These are phyloP conservation scores for Cyamopsis tetragonoloba DNA, from an alignment of 306 rosid species.

Conservation along the genomic window DNA sequence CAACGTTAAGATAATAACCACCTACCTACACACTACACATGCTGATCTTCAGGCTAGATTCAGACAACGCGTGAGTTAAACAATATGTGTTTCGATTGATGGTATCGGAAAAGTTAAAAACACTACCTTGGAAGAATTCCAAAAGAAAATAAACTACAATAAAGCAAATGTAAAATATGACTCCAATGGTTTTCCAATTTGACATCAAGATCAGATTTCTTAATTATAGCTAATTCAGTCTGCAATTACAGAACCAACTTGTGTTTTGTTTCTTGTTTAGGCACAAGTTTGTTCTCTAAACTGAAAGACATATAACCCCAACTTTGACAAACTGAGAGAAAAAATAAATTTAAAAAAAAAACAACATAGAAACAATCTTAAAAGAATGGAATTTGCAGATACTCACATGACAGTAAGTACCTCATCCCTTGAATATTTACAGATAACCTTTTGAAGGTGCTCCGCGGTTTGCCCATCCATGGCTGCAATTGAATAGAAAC, in stretches of 20 bases:
- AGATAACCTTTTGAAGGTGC: constrained; percentile 78
- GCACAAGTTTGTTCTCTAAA: too few relatives aligned
- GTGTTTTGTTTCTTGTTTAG: too few relatives aligned
- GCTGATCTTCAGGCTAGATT: constrained; percentile 6
- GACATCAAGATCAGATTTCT: constrained; percentile 7
- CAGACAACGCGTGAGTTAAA: not conserved
- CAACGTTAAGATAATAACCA: constrained; percentile 1
- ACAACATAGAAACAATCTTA: not conserved
- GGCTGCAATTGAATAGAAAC: constrained; percentile 94
- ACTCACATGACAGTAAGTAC: constrained; percentile 81
- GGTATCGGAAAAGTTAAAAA: not conserved
- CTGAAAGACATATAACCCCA: not conserved
- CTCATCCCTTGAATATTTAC: constrained; percentile 73
- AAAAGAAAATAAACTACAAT: constrained; percentile 2
- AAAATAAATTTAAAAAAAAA: not conserved
- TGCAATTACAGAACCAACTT: not conserved
- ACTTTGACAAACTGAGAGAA: not conserved
- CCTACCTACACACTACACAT: not conserved
- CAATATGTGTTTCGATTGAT: constrained; percentile 7
- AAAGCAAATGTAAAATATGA: not conserved
- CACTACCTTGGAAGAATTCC: not conserved
- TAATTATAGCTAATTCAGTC: not conserved
- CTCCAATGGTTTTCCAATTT: not conserved
- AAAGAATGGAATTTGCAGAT: constrained; percentile 14
- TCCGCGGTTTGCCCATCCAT: constrained; percentile 99